These are phyloP conservation scores for Apiospora hydei DNA, from an alignment of 2,329 filamentous ascomycete genomes.

Conservation along the genomic window DNA sequence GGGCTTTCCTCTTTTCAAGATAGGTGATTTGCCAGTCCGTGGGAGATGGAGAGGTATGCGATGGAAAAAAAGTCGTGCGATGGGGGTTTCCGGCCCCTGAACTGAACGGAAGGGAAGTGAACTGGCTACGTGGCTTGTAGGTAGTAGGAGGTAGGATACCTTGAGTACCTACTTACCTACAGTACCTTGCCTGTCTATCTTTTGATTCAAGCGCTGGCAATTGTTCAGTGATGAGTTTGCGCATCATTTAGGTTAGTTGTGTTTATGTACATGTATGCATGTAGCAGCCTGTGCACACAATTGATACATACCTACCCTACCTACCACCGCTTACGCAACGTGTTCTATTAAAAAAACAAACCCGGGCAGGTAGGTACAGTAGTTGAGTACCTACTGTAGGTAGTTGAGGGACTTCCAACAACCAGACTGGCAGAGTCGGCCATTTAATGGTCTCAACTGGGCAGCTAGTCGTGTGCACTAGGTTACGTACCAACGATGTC, in stretches of 20 bases:
- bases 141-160: not conserved
- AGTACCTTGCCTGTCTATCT: not conserved
- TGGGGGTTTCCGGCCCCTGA: not conserved
- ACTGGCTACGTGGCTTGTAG: slow-evolving; percentile 8
- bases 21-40: not conserved
- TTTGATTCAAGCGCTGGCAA: not conserved
- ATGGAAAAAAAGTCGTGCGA: slow-evolving; percentile 14
- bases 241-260: not conserved
- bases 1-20: not conserved
- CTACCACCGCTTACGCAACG: not conserved
- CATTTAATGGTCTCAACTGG: not conserved
- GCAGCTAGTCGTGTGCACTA: slow-evolving; percentile 18
- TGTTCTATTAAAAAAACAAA: not conserved
- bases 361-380: not conserved
- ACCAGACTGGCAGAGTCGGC: not conserved
- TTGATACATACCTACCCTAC: not conserved
- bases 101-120: not conserved
- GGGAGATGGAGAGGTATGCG: not conserved
- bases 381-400: too few relatives aligned
- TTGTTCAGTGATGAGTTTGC: not conserved
- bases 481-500: slow-evolving; percentile 6
- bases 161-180: too few relatives aligned
- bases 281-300: not conserved
- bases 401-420: not conserved
- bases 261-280: not conserved